Evolutionary conservation across 495 filamentous ascomycete genomes (phyloP).

Genomic region (Pyrenula massariospora): DNA sequence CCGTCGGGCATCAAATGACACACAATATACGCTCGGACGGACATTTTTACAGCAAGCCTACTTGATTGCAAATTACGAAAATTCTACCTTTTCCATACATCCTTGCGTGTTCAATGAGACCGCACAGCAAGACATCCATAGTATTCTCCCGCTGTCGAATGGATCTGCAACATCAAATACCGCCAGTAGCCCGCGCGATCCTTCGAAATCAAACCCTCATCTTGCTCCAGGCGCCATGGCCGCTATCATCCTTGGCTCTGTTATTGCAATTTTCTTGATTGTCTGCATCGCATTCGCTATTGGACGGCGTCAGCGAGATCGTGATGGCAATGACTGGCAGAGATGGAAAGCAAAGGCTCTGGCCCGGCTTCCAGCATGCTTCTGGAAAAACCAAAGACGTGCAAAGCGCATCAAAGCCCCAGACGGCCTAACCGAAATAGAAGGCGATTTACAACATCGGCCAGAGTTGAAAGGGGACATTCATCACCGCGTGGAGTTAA

Average conservation of each 20-base stretch:
- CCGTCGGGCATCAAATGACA: conserved; percentile 31
- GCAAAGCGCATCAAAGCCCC: not conserved
- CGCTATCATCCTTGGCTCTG: not conserved
- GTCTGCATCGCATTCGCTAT: not conserved
- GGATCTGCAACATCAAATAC: not conserved
- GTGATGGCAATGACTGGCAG: not conserved
- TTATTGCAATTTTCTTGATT: not conserved
- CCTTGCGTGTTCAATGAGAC: conserved; percentile 5
- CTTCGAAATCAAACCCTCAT: not conserved
- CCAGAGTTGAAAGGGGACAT: not conserved
- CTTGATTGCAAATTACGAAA: conserved; percentile 14
- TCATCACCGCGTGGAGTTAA: not conserved
- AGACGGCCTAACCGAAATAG: not conserved
- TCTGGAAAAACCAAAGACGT: not conserved
- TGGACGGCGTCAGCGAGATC: not conserved
- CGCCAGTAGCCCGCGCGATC: not conserved
- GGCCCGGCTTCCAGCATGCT: not conserved
- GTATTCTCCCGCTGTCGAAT: not conserved
- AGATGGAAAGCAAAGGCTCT: not conserved
- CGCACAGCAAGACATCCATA: not conserved
- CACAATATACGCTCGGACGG: conserved; percentile 43
- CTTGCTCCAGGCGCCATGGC: not conserved
- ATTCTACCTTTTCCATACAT: conserved; percentile 11
- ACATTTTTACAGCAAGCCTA: conserved; percentile 47
- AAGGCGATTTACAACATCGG: not conserved